Conservation (phyloP, 257 asterid genomes). For the Verbena officinalis region DNA sequence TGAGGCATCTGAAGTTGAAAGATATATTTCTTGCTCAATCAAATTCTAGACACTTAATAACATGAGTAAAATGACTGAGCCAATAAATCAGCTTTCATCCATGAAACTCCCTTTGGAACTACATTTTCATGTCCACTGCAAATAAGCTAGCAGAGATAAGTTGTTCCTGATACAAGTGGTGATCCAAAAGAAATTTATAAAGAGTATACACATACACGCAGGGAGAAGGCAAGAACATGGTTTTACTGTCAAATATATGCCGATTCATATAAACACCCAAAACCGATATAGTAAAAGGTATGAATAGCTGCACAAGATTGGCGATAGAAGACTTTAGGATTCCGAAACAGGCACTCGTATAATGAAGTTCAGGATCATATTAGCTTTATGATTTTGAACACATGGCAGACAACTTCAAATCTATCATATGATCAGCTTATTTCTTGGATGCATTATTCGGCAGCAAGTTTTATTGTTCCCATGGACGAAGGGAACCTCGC, state of each 20-base stretch:
- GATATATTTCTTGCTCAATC: slow-evolving; percentile 1
- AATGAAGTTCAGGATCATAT: background rate
- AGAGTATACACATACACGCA: no score
- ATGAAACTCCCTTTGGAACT: background rate
- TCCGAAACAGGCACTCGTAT: background rate
- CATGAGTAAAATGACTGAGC: background rate
- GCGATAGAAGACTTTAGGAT: background rate
- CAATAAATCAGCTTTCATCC: background rate
- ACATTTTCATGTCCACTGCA: background rate
- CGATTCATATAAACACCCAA: background rate
- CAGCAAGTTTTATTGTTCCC: background rate
- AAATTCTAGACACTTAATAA: slow-evolving; percentile 5
- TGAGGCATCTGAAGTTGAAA: background rate
- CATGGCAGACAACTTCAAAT: slow-evolving; percentile 1
- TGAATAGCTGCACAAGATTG: background rate
- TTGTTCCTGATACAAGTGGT: background rate
- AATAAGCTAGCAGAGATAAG: slow-evolving; percentile 4
- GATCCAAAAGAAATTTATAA: background rate
- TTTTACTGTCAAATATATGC: background rate
- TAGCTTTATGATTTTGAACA: background rate
- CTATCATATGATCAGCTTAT: slow-evolving; percentile 8
- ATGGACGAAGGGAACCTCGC: background rate
- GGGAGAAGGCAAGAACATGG: background rate
- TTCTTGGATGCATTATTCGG: background rate
- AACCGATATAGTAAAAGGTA: background rate